Base-by-base conservation (phyloP, 2,329 filamentous ascomycete genomes). In the Botryotinia globosa region DNA sequence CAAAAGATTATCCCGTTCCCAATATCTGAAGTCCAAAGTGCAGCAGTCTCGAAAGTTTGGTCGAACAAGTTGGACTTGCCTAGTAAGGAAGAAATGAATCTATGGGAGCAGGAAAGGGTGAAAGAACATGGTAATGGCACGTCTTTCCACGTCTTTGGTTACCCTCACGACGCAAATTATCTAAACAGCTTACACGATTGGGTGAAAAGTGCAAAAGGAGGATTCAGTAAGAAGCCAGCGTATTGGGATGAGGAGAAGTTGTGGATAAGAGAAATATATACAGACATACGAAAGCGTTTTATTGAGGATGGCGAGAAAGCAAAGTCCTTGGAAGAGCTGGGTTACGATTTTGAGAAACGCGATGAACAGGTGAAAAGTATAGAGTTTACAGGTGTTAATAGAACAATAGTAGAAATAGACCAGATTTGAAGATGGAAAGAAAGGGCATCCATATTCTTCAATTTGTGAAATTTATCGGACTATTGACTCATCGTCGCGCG, bases 1-100 rank as follows among this genome's bases (percentile, higher is more conserved):
- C 91, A 94, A 79, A 92, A 91, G 76, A 88, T 96, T n/a, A 91
- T 97, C n/a, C 95, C 95, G 0, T 97, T 97, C 80, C 91, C 93
- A 0, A 78, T 96, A 1, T 87, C 90, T 0, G 94, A 98, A 82
- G 89, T 88, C 9, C 94, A 98, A 81, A 89, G 90, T 1, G 91
- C 94, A 0, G 87, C 93, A 0, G 85, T 97, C 63, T 89, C 94
- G 3, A 88, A 93, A 1, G 87, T 94, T 0, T 97, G 93, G 87
- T 88, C 93, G 0, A 91, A 92, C 48, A 83, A 88, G 0, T 83
- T 97, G 0, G 75, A 82, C 0, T 83, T 97, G 14, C 94, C 94
- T 0, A 79, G 87, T 0, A 80, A 80, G 1, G 79, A 83, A 0
- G 88, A 89, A 69, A 97, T 98, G 91, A 81, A 85, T 72, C 78